Evolutionary conservation across 106 monocot genomes (phyloP), one percentile per base, ranked within the genome.

Genomic region (Chionographis japonica): DNA sequence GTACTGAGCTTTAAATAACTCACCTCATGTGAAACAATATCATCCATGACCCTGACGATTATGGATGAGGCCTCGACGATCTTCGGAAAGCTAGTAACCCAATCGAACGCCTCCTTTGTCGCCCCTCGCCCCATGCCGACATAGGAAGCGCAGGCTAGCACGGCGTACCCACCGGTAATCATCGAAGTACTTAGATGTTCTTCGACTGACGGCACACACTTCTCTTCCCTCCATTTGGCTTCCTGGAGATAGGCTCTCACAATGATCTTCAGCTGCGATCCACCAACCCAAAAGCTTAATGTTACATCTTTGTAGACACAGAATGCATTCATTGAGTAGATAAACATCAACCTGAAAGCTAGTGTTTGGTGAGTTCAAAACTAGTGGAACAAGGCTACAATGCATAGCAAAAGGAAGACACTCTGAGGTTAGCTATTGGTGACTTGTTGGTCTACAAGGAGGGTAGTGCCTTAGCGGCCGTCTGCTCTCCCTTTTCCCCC

Each of bases 191-290:
- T 15, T 18, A 69, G 40, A 27, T 69, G 43, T 27, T 69, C 69
- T 54, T 69, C 16, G 6, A 69, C 6, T 4, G 46, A 8, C 5
- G 69, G 73, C 9, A 58, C n/a, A 35, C 58, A 58, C 0, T 52
- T 56, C 9, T 63, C 27, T 14, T 40, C 65, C 14, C 56, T 38
- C 73, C 73, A 73, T 49, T 46, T 46, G 5, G 65, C 37, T 65
- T 73, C 73, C 18, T 40, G 11, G 11, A 62, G 17, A 12, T 52
- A 52, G 12, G 35, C 70, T 60, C 56, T 18, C 9, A 46, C 43
- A 4, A 19, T 13, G 7, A 7, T 16, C 20, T 56, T 70, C 42
- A 60, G 4, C 70, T 70, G 56, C n/a, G 12, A 58, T 27, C 27
- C 27, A 27, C 27, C 27, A 27, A 27, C 27, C 27, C 27, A 27